These are phyloP conservation scores for Tuber calosporum DNA, from an alignment of 495 filamentous ascomycete species.

Conservation along the genomic window DNA sequence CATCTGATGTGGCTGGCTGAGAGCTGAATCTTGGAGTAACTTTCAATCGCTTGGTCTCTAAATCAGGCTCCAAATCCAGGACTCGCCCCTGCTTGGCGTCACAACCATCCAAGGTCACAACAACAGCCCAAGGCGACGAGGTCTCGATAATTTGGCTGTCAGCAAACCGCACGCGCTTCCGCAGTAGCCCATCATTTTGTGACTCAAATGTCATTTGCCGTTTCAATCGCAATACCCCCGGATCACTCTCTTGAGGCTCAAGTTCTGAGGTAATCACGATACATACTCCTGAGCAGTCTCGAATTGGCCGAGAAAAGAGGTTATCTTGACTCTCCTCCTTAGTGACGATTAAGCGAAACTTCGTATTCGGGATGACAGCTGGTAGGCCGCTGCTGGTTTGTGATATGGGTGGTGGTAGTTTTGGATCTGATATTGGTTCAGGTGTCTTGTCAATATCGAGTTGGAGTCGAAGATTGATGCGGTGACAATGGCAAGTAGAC, in stretches of 20 bases:
- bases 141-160: background rate
- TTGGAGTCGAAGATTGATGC: constrained; percentile 12
- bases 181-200: background rate
- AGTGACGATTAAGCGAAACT: constrained; percentile 14
- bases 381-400: background rate
- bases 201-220: background rate
- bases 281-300: constrained; percentile 8
- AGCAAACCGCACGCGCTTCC: background rate
- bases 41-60: background rate
- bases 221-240: too few species aligned
- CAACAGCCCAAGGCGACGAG: background rate
- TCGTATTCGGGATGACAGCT: background rate
- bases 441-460: background rate
- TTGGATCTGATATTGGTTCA: background rate
- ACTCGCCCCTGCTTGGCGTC: too few species aligned
- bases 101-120: background rate
- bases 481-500: constrained; percentile 14
- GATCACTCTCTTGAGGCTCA: background rate
- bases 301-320: background rate
- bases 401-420: background rate
- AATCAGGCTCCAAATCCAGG: background rate
- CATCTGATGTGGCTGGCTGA: background rate
- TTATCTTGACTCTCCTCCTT: background rate
- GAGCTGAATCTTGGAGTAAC: background rate
- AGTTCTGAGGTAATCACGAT: constrained; percentile 19